Evolutionary conservation across 2,329 filamentous ascomycete species (phyloP).

Genomic region (Chaetothyriales sp.): DNA sequence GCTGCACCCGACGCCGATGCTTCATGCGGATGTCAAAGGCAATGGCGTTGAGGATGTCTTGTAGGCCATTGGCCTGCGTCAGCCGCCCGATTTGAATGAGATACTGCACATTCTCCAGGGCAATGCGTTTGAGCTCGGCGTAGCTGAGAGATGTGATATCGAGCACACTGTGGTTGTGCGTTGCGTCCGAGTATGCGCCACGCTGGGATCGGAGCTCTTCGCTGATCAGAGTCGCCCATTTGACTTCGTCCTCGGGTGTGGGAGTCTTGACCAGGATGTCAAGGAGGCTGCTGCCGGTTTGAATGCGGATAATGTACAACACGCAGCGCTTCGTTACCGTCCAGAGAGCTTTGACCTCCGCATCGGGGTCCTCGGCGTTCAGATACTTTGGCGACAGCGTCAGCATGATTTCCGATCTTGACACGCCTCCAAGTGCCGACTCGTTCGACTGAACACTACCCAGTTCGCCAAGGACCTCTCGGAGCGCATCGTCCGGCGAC

Average conservation of each 20-base stretch:
- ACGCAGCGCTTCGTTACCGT: slow-evolving; percentile 98
- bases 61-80: slow-evolving; percentile 74
- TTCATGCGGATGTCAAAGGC: slow-evolving; percentile 94
- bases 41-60: slow-evolving; percentile 95
- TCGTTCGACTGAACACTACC: slow-evolving; percentile 95
- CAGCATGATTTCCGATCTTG: slow-evolving; percentile 77
- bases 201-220: slow-evolving; percentile 65
- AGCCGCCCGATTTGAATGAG: slow-evolving; percentile 80
- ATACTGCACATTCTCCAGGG: slow-evolving; percentile 81
- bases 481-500: slow-evolving; percentile 67
- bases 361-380: slow-evolving; percentile 81
- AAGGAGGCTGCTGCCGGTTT: slow-evolving; percentile 79
- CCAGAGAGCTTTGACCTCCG: slow-evolving; percentile 78
- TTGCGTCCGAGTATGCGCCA: slow-evolving; percentile 66
- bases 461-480: slow-evolving; percentile 82
- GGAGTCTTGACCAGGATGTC: slow-evolving; percentile 91
- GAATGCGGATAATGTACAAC: slow-evolving; percentile 92
- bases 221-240: slow-evolving; percentile 65
- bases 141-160: slow-evolving; percentile 86
- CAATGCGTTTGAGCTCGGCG: slow-evolving; percentile 79
- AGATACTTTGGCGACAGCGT: slow-evolving; percentile 81
- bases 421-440: slow-evolving; percentile 74
- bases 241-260: slow-evolving; percentile 68
- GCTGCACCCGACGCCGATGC: slow-evolving; percentile 79
- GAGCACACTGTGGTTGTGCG: slow-evolving; percentile 51